phyloP scores from a whole-genome alignment of 805 yeast species.

The Kurtzmaniella cleridarum region DNA sequence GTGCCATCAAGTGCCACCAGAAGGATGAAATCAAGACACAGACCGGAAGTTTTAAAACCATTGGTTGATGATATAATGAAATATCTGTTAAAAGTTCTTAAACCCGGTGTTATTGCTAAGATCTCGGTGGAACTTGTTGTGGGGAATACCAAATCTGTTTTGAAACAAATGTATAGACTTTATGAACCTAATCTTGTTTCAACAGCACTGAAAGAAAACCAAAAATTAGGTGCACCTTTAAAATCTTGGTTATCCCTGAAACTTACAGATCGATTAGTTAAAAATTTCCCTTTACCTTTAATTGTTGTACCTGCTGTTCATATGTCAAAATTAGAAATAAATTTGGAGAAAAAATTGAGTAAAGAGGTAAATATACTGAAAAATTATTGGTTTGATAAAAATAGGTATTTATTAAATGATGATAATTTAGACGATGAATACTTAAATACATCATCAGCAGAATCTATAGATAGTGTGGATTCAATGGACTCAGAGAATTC shows the following conservation, averaged over 20 bases:
- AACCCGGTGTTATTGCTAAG: constrained; percentile 42
- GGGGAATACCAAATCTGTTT: constrained; percentile 50
- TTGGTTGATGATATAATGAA: constrained; percentile 48
- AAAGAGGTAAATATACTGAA: constrained; percentile 6
- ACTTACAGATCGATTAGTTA: constrained; percentile 59
- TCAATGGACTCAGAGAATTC: constrained; percentile 24
- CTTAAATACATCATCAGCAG: not conserved
- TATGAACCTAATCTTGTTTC: constrained; percentile 58
- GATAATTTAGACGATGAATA: constrained; percentile 8
- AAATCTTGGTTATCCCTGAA: constrained; percentile 59
- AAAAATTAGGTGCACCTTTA: constrained; percentile 41
- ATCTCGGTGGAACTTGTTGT: constrained; percentile 58
- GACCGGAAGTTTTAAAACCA: constrained; percentile 43
- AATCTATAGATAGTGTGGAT: constrained; percentile 1
- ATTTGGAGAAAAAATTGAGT: constrained; percentile 27
- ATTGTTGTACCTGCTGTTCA: constrained; percentile 60
- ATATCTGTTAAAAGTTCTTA: constrained; percentile 43
- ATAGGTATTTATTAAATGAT: constrained; percentile 4
- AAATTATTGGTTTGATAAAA: not conserved
- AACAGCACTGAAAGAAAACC: constrained; percentile 49
- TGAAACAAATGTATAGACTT: constrained; percentile 54
- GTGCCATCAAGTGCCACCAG: constrained; percentile 19
- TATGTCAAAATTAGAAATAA: constrained; percentile 46
- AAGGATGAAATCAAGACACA: constrained; percentile 33
- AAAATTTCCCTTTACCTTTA: constrained; percentile 61